phyloP scores from a whole-genome alignment of 306 rosid species.

The Glycine soja region DNA sequence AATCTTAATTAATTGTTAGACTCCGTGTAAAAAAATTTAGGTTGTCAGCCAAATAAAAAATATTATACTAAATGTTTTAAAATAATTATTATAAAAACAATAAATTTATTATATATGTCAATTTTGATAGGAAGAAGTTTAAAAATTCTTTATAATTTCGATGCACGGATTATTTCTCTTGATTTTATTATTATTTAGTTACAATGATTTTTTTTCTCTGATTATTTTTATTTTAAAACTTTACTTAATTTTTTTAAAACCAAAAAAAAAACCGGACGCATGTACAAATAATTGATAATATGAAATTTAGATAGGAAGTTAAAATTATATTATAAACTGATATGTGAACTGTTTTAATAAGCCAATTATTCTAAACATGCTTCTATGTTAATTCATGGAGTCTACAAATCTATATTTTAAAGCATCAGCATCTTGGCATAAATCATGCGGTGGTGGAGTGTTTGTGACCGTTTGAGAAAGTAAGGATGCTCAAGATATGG shows the following conservation, averaged over 20 bases:
- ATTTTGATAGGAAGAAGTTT: too few species aligned
- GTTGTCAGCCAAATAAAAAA: too few species aligned
- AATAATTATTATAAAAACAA: too few species aligned
- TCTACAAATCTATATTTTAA: background rate
- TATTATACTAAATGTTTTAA: too few species aligned
- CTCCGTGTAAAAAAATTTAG: too few species aligned
- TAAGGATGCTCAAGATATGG: background rate
- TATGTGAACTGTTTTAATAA: too few species aligned
- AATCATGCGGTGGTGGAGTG: background rate
- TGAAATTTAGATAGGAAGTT: background rate
- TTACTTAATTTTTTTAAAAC: background rate
- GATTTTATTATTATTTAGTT: background rate
- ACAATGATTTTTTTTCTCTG: background rate
- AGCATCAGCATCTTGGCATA: background rate
- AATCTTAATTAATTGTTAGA: too few species aligned
- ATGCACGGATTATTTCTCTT: too few species aligned
- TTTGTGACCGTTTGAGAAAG: background rate
- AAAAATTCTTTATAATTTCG: too few species aligned
- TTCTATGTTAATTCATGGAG: too few species aligned
- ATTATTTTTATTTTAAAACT: background rate
- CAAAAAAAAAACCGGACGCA: background rate
- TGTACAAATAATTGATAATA: background rate
- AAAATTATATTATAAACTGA: background rate
- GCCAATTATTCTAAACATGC: too few species aligned
- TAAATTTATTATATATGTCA: too few species aligned